Conservation (phyloP, 345 rosid species). For the Eucalyptus regnans region DNA sequence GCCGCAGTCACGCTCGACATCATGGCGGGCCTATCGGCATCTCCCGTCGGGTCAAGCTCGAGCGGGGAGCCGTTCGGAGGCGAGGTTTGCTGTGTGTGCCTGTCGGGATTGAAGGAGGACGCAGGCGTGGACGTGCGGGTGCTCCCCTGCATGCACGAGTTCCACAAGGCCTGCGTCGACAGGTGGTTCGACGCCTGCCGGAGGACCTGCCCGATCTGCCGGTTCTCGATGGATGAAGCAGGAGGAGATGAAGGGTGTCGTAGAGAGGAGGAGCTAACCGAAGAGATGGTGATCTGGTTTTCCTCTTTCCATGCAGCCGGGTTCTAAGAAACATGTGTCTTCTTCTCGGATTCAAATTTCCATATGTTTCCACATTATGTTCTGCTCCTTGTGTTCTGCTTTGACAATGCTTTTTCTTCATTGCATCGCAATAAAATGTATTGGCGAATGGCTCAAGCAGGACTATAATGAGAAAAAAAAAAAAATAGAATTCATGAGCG, state of each 20-base stretch:
- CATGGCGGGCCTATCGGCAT: background rate
- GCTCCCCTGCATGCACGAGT: slow-evolving; percentile 62
- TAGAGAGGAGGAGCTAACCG: slow-evolving; percentile 21
- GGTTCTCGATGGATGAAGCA: slow-evolving; percentile 30
- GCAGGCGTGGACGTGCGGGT: slow-evolving; percentile 4
- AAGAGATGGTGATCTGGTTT: slow-evolving; percentile 27
- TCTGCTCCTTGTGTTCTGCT: background rate
- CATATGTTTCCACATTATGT: background rate
- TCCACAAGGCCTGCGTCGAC: slow-evolving; percentile 53
- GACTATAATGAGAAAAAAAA: background rate
- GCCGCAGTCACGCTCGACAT: background rate
- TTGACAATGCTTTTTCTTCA: background rate
- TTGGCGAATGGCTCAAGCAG: background rate
- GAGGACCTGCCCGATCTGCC: slow-evolving; percentile 69
- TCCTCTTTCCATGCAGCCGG: slow-evolving; percentile 38
- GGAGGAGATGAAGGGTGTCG: background rate
- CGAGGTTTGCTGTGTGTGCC: slow-evolving; percentile 56
- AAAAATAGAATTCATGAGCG: background rate
- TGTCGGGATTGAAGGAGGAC: slow-evolving; percentile 20
- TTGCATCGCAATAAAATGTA: background rate
- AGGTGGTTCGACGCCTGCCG: slow-evolving; percentile 48
- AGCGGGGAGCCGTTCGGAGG: background rate
- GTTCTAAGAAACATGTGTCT: background rate
- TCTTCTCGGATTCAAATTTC: background rate
- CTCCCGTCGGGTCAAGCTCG: background rate